Evolutionary conservation across 108 stramenopile species (phyloP).

Genomic region (Cylindrotheca fusiformis): DNA sequence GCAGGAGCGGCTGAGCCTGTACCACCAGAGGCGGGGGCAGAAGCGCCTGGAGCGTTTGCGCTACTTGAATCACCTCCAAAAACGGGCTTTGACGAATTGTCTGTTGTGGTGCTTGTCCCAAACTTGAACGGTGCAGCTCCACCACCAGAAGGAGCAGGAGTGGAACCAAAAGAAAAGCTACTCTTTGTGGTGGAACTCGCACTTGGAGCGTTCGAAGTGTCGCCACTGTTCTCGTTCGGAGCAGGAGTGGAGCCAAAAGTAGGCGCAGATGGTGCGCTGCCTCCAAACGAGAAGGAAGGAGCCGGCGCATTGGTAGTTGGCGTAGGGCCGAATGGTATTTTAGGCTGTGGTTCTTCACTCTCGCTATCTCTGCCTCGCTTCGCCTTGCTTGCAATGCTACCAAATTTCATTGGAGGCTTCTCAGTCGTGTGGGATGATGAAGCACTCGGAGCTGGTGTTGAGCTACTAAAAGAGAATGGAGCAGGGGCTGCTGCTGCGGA

Average conservation of each 20-base stretch:
- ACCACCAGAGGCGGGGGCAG: not conserved
- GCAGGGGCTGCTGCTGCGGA: not conserved
- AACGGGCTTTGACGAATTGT: not conserved
- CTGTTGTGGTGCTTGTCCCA: not conserved
- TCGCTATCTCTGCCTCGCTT: not conserved
- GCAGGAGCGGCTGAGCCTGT: not conserved
- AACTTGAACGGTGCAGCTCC: slow-evolving; percentile 3
- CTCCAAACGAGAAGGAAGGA: slow-evolving; percentile 5
- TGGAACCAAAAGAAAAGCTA: slow-evolving; percentile 12
- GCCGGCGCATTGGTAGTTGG: not conserved
- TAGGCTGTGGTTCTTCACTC: not conserved
- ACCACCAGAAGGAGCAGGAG: not conserved
- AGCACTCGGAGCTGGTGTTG: not conserved
- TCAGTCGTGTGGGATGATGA: too few relatives aligned
- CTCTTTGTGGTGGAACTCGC: too few relatives aligned
- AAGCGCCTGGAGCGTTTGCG: not conserved
- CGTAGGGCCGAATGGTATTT: not conserved
- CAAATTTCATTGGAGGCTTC: too few relatives aligned
- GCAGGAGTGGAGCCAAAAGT: slow-evolving; percentile 20
- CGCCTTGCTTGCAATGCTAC: not conserved
- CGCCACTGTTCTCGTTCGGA: not conserved
- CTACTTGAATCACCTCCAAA: not conserved
- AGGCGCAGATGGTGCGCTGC: not conserved
- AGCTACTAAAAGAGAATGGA: not conserved
- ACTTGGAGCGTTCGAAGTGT: slow-evolving; percentile 2